Base-by-base conservation (phyloP, 2,329 filamentous ascomycete genomes). In the Aspergillus ibericus region DNA sequence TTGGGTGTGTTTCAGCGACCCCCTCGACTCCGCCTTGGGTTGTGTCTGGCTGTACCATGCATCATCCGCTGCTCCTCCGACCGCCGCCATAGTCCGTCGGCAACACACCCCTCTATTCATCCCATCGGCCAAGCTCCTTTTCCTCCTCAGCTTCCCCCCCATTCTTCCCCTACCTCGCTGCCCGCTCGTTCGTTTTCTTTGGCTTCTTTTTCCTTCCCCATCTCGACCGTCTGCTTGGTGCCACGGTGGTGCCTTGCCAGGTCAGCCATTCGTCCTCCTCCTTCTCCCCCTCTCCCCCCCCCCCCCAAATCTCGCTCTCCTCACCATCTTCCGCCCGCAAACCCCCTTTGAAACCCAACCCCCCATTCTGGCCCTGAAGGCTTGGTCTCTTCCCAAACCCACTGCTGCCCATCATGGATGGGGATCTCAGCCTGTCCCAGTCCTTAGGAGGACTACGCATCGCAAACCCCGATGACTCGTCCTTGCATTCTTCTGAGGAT, bases 381-480 rank as follows among this genome's bases (percentile, higher is more conserved):
- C 34, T 25, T 18, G 47, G 52, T 48, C 47, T 12, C n/a, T 25
- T 52, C 34, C 51, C 36, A 34, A 42, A 50, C 46, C 22, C 55
- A 35, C 35, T 49, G 18, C 40, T 66, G 60, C 65, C 71, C 83
- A 73, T 76, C 65, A 97, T 97, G 92, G 91, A 92, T 80, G 91
- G 91, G 77, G 92, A 96, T 81, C 81, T 96, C 75, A 96, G 91
- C 78, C 86, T 98, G 66, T 95, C 92, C 72, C 90, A 93, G 80
- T 91, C 92, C 72, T 84, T 98, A 71, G 95, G 95, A 72, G 93
- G 93, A 70, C 82, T 99, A 77, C 91, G 93, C 75, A 98, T 99
- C 76, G 93, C 95, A 70, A 99, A 98, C 77, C 93, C 93, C 56
- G 93, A 97, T 79, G 87, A 95, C 78, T 83, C 85, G 61, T 80